Conservation (phyloP, 2,329 filamentous ascomycete species). For the Phialophora macrospora region DNA sequence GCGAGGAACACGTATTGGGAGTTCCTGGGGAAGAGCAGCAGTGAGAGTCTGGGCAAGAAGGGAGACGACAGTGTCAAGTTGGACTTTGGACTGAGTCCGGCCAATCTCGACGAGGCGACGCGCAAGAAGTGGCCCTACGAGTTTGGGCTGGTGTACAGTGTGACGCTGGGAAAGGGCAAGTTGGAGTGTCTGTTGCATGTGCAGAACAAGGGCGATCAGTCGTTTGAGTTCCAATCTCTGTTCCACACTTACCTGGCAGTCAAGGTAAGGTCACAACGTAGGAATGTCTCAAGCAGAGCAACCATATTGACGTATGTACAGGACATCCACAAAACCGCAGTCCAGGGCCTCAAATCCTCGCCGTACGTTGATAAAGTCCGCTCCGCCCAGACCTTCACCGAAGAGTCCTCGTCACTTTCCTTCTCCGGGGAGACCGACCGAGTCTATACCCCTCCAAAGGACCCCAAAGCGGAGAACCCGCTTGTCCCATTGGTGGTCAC, state of each 20-base stretch:
- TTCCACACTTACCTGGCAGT: constrained; percentile 89
- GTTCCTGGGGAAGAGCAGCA: constrained; percentile 85
- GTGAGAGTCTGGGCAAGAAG: constrained; percentile 50
- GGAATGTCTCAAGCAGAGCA: not conserved
- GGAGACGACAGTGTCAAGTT: constrained; percentile 79
- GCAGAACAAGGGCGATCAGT: constrained; percentile 79
- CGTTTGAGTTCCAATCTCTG: constrained; percentile 90
- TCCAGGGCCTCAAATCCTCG: constrained; percentile 77
- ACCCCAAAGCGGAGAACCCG: constrained; percentile 57
- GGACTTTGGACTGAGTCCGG: constrained; percentile 86
- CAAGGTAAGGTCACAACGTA: constrained; percentile 61
- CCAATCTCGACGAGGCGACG: constrained; percentile 70
- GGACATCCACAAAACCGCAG: constrained; percentile 75
- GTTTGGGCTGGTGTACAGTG: constrained; percentile 91
- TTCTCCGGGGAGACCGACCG: constrained; percentile 84
- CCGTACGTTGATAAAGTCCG: constrained; percentile 84
- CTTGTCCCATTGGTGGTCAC: constrained; percentile 60
- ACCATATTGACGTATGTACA: constrained; percentile 45
- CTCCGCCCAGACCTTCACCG: constrained; percentile 66
- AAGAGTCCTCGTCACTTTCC: constrained; percentile 66
- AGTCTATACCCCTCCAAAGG: constrained; percentile 72
- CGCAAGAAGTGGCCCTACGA: constrained; percentile 80
- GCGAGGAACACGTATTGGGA: constrained; percentile 90
- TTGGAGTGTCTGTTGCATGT: constrained; percentile 83
- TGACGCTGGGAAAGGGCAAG: constrained; percentile 76